These are phyloP conservation scores for Lentinula guzmanii DNA, from an alignment of 768 basidiomycete genomes.

Conservation along the genomic window DNA sequence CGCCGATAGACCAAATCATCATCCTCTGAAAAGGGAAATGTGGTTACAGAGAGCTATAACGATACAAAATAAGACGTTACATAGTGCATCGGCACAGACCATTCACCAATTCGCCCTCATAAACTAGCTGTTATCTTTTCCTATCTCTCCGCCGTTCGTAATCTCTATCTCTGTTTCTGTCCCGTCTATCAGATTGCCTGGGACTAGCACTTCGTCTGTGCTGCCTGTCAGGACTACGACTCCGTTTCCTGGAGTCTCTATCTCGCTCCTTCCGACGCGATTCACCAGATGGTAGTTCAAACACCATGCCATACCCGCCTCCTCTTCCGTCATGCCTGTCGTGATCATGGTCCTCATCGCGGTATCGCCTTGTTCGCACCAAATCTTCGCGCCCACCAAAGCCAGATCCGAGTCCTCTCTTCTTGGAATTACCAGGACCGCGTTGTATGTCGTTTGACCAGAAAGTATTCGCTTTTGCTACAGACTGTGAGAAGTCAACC, in stretches of 20 bases:
- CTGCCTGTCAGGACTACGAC: conserved; percentile 37
- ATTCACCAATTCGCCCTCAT: too few relatives aligned
- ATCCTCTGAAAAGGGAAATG: too few relatives aligned
- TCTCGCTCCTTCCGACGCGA: conserved; percentile 44
- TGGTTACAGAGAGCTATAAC: too few relatives aligned
- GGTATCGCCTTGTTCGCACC: conserved; percentile 65
- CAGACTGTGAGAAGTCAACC: conserved; percentile 99
- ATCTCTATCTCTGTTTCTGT: conserved; percentile 17
- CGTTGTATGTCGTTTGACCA: conserved; percentile 79
- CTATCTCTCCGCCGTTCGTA: conserved; percentile 11
- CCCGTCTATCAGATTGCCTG: conserved; percentile 16
- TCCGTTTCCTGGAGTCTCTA: conserved; percentile 44
- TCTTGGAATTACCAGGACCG: conserved; percentile 25
- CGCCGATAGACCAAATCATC: too few relatives aligned
- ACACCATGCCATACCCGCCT: conserved; percentile 72
- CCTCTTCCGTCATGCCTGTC: conserved; percentile 19
- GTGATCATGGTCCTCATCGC: conserved; percentile 36
- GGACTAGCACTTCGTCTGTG: conserved; percentile 6
- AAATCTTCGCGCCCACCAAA: conserved; percentile 75
- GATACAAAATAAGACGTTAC: not conserved
- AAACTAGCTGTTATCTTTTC: not conserved
- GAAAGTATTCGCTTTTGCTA: conserved; percentile 73
- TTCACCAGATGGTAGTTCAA: conserved; percentile 57
- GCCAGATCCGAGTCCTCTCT: conserved; percentile 29
- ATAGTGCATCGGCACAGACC: too few relatives aligned